phyloP scores from a whole-genome alignment of 345 rosid genomes.

The Citrus maxima region DNA sequence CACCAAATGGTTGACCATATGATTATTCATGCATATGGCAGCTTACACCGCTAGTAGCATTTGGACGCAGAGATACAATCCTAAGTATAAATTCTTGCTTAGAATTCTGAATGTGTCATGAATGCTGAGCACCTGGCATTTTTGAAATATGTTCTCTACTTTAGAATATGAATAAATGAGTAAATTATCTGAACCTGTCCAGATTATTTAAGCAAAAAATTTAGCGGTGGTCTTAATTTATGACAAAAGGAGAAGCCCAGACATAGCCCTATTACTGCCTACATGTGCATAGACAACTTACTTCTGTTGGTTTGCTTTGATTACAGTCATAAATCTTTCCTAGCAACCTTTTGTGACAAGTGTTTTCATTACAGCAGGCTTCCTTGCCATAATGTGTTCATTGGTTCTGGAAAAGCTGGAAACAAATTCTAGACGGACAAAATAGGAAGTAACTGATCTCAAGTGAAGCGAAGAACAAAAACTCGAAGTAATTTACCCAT shows the following conservation, averaged over 20 bases:
- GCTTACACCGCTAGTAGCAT: background rate
- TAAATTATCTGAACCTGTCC: background rate
- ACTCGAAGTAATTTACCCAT: slow-evolving; percentile 38
- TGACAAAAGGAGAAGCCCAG: background rate
- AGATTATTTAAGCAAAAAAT: background rate
- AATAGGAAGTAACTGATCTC: background rate
- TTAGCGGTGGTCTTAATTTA: background rate
- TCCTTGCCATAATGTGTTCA: background rate
- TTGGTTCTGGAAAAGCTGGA: background rate
- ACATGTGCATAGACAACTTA: background rate
- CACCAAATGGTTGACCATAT: background rate
- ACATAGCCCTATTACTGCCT: background rate
- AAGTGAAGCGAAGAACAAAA: slow-evolving; percentile 5
- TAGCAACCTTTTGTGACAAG: background rate
- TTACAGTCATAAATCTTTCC: background rate
- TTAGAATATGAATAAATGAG: background rate
- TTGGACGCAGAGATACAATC: background rate
- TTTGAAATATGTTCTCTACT: background rate
- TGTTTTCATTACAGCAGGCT: background rate
- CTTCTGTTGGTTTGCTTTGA: background rate
- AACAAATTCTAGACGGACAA: background rate
- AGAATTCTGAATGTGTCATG: background rate
- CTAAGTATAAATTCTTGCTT: background rate
- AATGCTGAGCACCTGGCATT: background rate
- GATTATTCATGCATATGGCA: background rate